Percentiles rank a stretch among this genome's conserved stretches.
phyloP scores from a whole-genome alignment of 768 basidiomycete genomes.

The Boletellus ananas region DNA sequence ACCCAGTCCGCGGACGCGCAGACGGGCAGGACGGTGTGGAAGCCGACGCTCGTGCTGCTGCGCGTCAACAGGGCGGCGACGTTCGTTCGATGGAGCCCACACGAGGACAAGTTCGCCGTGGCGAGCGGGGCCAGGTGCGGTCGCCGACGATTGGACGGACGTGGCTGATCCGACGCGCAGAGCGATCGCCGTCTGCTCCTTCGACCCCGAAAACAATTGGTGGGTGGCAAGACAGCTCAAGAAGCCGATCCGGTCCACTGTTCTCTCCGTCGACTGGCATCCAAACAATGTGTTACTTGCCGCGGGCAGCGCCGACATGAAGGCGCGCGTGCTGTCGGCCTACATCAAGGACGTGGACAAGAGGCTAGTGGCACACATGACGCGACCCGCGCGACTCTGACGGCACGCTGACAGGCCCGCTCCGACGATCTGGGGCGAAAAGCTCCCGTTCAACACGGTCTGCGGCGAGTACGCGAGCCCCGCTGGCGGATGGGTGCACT shows the following conservation, averaged over 20 bases:
- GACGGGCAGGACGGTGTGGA: conserved; percentile 77
- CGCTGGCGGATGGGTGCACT: conserved; percentile 95
- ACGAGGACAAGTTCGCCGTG: conserved; percentile 98
- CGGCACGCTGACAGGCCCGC: conserved; percentile 55
- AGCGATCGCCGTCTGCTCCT: conserved; percentile 93
- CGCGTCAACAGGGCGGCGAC: conserved; percentile 96
- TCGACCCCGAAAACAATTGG: conserved; percentile 98
- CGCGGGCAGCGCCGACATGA: conserved; percentile 96
- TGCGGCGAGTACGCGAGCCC: conserved; percentile 91
- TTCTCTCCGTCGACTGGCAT: conserved; percentile 95
- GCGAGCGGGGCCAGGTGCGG: conserved; percentile 87
- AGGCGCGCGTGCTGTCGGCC: conserved; percentile 95
- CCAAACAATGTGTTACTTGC: conserved; percentile 98
- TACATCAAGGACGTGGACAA: conserved; percentile 98
- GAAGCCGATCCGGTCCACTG: conserved; percentile 95
- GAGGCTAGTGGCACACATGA: conserved; percentile 47
- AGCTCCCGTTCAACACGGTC: conserved; percentile 94
- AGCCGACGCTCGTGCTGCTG: conserved; percentile 93
- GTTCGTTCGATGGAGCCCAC: conserved; percentile 92
- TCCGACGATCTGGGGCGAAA: conserved; percentile 94
- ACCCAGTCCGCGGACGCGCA: conserved; percentile 70
- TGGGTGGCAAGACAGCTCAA: conserved; percentile 97
- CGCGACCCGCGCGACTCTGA: conserved; percentile 1
- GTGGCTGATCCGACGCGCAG: conserved; percentile 36
- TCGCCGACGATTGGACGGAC: not conserved